Conservation (phyloP, 257 asterid genomes). For the Solanum verrucosum region DNA sequence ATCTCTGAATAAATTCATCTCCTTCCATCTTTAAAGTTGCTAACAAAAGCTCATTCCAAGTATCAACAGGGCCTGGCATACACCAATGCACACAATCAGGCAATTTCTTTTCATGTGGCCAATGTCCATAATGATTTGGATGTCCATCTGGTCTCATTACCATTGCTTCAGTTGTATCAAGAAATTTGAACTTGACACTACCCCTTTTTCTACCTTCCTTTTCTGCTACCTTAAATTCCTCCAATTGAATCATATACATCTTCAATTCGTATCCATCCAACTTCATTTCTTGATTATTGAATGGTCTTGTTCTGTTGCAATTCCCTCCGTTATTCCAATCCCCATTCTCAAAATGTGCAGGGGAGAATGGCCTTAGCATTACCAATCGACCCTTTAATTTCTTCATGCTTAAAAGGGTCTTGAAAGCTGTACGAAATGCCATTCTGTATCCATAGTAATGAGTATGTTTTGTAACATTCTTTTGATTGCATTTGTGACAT, state of each 20-base stretch:
- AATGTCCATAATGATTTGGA: conserved; percentile 54
- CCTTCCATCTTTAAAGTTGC: conserved; percentile 11
- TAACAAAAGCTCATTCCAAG: conserved; percentile 18
- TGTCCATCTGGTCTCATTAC: conserved; percentile 59
- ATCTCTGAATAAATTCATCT: neutral
- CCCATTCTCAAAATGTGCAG: conserved; percentile 53
- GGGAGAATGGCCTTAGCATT: conserved; percentile 44
- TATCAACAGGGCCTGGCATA: conserved; percentile 24
- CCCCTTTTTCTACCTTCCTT: conserved; percentile 17
- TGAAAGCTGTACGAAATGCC: conserved; percentile 37
- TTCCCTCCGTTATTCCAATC: conserved; percentile 51
- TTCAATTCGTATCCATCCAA: conserved; percentile 30
- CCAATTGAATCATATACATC: conserved; percentile 35
- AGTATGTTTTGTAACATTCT: conserved; percentile 22
- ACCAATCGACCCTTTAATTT: conserved; percentile 12
- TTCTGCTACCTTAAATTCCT: conserved; percentile 36
- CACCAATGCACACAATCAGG: conserved; percentile 29
- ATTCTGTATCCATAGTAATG: conserved; percentile 28
- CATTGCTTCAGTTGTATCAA: conserved; percentile 49
- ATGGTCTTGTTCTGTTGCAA: conserved; percentile 40
- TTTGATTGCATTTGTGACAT: conserved; percentile 38
- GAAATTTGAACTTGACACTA: conserved; percentile 19
- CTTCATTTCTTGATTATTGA: conserved; percentile 23
- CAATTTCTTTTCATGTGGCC: conserved; percentile 45
- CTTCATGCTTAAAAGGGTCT: neutral